Evolutionary conservation across 2,329 filamentous ascomycete genomes (phyloP).

Genomic region (Diplocarpon rosae): DNA sequence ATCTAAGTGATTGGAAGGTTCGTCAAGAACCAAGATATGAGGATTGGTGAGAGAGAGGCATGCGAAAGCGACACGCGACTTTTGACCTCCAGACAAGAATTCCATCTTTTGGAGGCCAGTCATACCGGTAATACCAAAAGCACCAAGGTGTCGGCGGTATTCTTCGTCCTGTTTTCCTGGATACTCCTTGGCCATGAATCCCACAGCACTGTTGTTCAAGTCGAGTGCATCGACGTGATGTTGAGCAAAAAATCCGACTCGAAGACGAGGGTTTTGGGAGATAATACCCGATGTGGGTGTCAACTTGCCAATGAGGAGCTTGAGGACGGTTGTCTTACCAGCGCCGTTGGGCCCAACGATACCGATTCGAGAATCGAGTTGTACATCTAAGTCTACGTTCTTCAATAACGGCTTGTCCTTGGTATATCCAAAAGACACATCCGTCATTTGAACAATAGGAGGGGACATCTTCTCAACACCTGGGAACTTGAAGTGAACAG

Average conservation of each 20-base stretch:
- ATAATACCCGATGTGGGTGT: slow-evolving; percentile 69
- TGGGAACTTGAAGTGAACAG: slow-evolving; percentile 92
- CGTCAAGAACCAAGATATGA: slow-evolving; percentile 94
- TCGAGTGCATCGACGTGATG: slow-evolving; percentile 97
- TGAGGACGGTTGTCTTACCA: slow-evolving; percentile 96
- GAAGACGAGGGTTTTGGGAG: slow-evolving; percentile 75
- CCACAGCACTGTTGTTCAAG: slow-evolving; percentile 76
- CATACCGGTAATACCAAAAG: slow-evolving; percentile 83
- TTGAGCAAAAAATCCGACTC: slow-evolving; percentile 94
- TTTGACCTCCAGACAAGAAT: slow-evolving; percentile 89
- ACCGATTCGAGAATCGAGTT: slow-evolving; percentile 94
- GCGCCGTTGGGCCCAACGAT: slow-evolving; percentile 99
- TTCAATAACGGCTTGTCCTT: slow-evolving; percentile 67
- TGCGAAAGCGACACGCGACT: slow-evolving; percentile 97
- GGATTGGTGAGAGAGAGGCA: slow-evolving; percentile 88
- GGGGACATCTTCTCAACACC: slow-evolving; percentile 96
- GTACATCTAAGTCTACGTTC: slow-evolving; percentile 89
- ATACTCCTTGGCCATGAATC: slow-evolving; percentile 90
- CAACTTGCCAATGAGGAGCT: slow-evolving; percentile 86
- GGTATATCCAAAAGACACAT: slow-evolving; percentile 81
- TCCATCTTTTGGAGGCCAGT: slow-evolving; percentile 95
- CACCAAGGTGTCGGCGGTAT: slow-evolving; percentile 88
- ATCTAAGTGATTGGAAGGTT: slow-evolving; percentile 96
- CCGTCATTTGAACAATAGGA: slow-evolving; percentile 94
- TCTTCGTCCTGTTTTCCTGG: slow-evolving; percentile 91